phyloP scores from a whole-genome alignment of 2,329 filamentous ascomycete genomes.

The Calonectria pauciramosa region DNA sequence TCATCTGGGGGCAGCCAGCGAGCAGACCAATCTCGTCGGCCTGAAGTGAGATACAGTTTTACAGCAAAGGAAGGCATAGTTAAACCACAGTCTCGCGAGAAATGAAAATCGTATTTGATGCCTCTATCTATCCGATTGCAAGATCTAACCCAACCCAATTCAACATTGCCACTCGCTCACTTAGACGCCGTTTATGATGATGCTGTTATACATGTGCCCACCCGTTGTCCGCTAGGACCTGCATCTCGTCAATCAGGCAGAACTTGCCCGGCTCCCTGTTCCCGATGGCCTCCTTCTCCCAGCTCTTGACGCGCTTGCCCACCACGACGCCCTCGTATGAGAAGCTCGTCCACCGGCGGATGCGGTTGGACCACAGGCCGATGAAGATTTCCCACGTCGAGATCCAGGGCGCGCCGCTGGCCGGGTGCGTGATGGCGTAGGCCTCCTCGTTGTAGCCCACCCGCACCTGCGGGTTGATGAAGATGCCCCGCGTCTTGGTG shows the following conservation, averaged over 20 bases:
- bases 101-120: neutral
- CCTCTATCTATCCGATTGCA: neutral
- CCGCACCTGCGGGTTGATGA: slow-evolving; percentile 77
- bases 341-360: slow-evolving; percentile 58
- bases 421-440: slow-evolving; percentile 63
- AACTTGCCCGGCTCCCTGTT: slow-evolving; percentile 61
- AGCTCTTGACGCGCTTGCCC: slow-evolving; percentile 53
- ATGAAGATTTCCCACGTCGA: slow-evolving; percentile 61
- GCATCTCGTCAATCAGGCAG: slow-evolving; percentile 73
- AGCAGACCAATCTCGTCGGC: no score
- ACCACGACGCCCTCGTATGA: slow-evolving; percentile 52
- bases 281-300: slow-evolving; percentile 52
- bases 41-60: no score
- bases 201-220: slow-evolving; percentile 67
- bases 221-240: slow-evolving; percentile 68
- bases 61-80: neutral
- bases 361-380: slow-evolving; percentile 72
- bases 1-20: no score
- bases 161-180: neutral
- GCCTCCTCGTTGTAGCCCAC: slow-evolving; percentile 73
- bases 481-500: slow-evolving; percentile 68
- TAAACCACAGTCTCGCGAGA: neutral
- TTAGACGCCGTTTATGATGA: neutral
- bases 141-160: neutral
- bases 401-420: slow-evolving; percentile 57